Base-by-base conservation (phyloP, 768 basidiomycete genomes). In the Mycena latifolia region DNA sequence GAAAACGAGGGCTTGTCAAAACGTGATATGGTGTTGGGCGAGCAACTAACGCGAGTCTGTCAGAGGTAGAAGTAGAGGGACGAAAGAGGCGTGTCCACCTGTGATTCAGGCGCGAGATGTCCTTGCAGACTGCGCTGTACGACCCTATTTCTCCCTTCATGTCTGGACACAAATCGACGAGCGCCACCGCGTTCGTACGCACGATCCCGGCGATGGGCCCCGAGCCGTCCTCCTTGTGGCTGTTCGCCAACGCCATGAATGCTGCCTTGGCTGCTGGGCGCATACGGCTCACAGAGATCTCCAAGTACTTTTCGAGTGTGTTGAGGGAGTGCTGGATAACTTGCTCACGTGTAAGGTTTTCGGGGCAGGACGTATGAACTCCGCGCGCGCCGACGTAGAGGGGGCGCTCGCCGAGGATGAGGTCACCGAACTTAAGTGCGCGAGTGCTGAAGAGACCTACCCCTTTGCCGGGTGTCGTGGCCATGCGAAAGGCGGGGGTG, bases 331-430 rank as follows among this genome's bases (percentile, higher is more conserved):
- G 12, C 41, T 65, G 58, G 17, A 31, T 1, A 22, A 14, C n/a
- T 52, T 63, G 55, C 48, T 33, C 48, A 11, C 3, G 24, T 9
- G 39, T 43, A 12, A 55, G 46, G 14, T 14, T 35, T 24, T 31
- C 27, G 2, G 45, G 22, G 1, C 24, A 7, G 24, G 24, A n/a
- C 24, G 52, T 11, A 14, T 20, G 14, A 29, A 65, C 61, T 7
- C 63, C 68, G 31, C 47, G 55, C 3, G 79, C 75, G 18, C 56
- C 41, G 10, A 82, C 66, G 22, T 82, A 66, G 43, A 82, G 70
- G 2, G 81, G 80, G 5, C 81, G 78, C 52, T 84, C 81, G n/a
- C 66, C 69, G 15, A 81, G 64, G 50, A 83, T 77, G 17, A 79
- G 63, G 10, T 79, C 79, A 52, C 77, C 77, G 4, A 55, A 43